Percentiles rank a stretch among this genome's conserved stretches.
These are phyloP conservation scores for Peronospora tabacina DNA, from an alignment of 352 stramenopile species.

Conservation along the genomic window DNA sequence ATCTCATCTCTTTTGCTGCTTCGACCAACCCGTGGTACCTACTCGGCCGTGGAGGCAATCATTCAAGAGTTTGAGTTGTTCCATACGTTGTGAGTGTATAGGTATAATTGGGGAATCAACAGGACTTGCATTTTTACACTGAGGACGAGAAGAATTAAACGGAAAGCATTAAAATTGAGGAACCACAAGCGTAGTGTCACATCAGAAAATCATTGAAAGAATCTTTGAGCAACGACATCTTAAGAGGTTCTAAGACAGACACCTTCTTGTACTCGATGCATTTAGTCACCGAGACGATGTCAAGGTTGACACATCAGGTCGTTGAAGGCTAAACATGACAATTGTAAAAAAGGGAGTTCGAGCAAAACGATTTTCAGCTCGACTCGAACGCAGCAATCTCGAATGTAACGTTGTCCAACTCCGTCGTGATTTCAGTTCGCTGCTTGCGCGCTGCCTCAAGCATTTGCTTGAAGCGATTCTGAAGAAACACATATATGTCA, in stretches of 20 bases:
- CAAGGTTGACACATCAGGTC: not conserved
- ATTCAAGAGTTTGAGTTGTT: slow-evolving; percentile 3
- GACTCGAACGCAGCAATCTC: slow-evolving; percentile 42
- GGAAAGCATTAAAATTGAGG: no score
- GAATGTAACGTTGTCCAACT: slow-evolving; percentile 49
- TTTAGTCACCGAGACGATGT: not conserved
- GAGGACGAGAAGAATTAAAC: not conserved
- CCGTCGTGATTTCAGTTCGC: slow-evolving; percentile 37
- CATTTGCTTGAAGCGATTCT: slow-evolving; percentile 81
- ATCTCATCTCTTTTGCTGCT: not conserved
- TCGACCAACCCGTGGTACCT: not conserved
- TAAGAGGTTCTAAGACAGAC: not conserved
- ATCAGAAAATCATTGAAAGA: no score
- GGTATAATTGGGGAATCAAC: not conserved
- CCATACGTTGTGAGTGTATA: no score
- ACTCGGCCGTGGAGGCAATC: not conserved
- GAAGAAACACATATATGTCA: slow-evolving; percentile 2
- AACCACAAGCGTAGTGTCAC: no score
- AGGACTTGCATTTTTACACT: not conserved
- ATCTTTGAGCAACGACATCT: not conserved
- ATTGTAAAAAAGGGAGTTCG: not conserved
- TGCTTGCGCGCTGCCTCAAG: slow-evolving; percentile 57
- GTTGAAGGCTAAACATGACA: slow-evolving; percentile 3
- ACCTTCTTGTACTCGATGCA: slow-evolving; percentile 1
- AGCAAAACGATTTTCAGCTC: slow-evolving; percentile 15